A percentile compares a stretch with the other conserved stretches of the same genome.
These are phyloP conservation scores for Babesia sp. DNA, from an alignment of 169 alveolate species.

Conservation along the genomic window DNA sequence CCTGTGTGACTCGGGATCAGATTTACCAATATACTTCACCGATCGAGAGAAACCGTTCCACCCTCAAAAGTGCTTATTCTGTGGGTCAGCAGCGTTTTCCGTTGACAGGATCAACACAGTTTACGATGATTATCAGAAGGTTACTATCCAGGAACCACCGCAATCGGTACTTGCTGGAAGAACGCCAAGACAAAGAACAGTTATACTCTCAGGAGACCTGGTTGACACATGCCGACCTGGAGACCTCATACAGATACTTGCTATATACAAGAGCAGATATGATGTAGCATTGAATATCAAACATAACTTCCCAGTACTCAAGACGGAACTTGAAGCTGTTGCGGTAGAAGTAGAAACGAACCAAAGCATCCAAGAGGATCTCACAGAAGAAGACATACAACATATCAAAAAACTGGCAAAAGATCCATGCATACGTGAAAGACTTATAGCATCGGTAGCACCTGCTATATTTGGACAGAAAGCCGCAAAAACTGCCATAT, in stretches of 20 bases:
- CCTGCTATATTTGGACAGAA: constrained; percentile 98
- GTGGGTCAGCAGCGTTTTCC: constrained; percentile 89
- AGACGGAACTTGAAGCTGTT: constrained; percentile 94
- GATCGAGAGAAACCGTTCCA: constrained; percentile 74
- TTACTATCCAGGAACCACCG: constrained; percentile 96
- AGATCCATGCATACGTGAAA: constrained; percentile 92
- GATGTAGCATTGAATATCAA: constrained; percentile 92
- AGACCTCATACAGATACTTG: constrained; percentile 97
- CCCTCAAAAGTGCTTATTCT: constrained; percentile 90
- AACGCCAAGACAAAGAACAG: constrained; percentile 97
- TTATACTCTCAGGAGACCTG: constrained; percentile 93
- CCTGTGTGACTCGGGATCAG: constrained; percentile 79
- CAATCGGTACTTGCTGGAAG: constrained; percentile 99
- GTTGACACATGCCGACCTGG: constrained; percentile 99
- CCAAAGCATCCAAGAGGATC: constrained; percentile 85
- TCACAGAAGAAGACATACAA: constrained; percentile 92
- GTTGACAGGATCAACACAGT: constrained; percentile 89
- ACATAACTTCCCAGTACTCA: constrained; percentile 95
- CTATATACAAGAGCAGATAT: constrained; percentile 92
- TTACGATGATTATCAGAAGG: constrained; percentile 94
- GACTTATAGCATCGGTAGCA: constrained; percentile 93
- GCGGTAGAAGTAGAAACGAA: constrained; percentile 86
- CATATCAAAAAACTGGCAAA: constrained; percentile 88
- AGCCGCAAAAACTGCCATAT: constrained; percentile 89
- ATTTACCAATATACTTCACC: constrained; percentile 77